Evolutionary conservation across 495 filamentous ascomycete genomes (phyloP), one percentile per base, ranked within the genome.

Genomic region (Annulohypoxylon nitens): DNA sequence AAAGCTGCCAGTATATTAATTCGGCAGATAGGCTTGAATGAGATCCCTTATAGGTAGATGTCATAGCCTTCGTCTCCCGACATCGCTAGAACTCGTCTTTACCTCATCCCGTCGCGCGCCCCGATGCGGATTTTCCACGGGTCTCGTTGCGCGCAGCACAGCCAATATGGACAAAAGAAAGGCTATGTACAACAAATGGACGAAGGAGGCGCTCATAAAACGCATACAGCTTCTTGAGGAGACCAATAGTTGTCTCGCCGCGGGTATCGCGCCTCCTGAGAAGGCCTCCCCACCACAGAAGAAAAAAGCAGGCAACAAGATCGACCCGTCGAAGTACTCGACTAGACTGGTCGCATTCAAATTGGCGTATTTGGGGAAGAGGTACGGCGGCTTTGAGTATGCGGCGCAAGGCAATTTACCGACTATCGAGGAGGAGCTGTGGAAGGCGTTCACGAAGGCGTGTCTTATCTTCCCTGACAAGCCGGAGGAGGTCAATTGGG

Each of bases 301-400:
- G 11, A 79, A 83, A 36, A 84, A 83, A 61, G 76, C 79, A 14
- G 64, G 57, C 50, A 83, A 87, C 62, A 81, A 83, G 65, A 89
- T 97, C 73, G 92, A 98, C 77, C 88, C 92, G 5, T 88, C 90
- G 1, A 92, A 90, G 75, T 97, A 98, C 82, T 84, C 86, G 36
- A 97, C 93, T 20, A 88, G 97, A 20, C 86, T 90, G 61, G 91
- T 99, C 47, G 96, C 97, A 18, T 85, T 99, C 26, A 98, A 98
- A 77, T 89, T 98, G 45, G 94, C 96, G 50, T 99, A 99, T 82
- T 84, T 98, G 16, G 96, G 96, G 37, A 92, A 93, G 73, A 85
- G 87, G 61, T 99, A 97, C 78, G 94, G 95, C 81, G 97, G 96
- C 2, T 94, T 94, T 69, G 96, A 98, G 82, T 90, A 93, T 81